Evolutionary conservation across 1,284 basidiomycete species (phyloP).

Genomic region (Tylopilus sp.): DNA sequence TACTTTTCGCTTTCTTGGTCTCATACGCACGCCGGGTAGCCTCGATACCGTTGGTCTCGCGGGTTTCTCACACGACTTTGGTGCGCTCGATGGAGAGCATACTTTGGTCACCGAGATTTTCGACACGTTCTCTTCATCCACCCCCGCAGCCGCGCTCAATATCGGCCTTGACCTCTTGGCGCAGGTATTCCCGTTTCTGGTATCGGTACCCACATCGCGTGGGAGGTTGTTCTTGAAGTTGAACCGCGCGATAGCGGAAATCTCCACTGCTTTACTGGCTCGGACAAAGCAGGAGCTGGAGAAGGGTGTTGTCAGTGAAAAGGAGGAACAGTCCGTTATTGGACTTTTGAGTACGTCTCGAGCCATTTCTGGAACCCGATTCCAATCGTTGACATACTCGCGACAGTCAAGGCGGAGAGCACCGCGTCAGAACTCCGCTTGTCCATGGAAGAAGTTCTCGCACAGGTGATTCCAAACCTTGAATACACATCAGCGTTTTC

Average conservation of each 20-base stretch:
- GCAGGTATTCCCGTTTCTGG: slow-evolving; percentile 41
- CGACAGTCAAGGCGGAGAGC: slow-evolving; percentile 38
- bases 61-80: slow-evolving; percentile 44
- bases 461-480: slow-evolving; percentile 38
- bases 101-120: slow-evolving; percentile 45
- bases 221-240: slow-evolving; percentile 36
- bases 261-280: slow-evolving; percentile 45
- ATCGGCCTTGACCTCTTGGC: slow-evolving; percentile 40
- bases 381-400: background rate
- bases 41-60: slow-evolving; percentile 38
- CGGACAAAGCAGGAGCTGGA: slow-evolving; percentile 41
- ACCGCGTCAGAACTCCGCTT: slow-evolving; percentile 43
- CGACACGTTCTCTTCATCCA: slow-evolving; percentile 28
- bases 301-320: slow-evolving; percentile 27
- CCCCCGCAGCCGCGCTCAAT: slow-evolving; percentile 25
- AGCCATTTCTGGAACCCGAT: fast-evolving
- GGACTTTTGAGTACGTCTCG: slow-evolving; percentile 18
- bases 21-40: slow-evolving; percentile 28
- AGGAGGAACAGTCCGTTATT: slow-evolving; percentile 50
- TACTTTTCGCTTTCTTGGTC: background rate
- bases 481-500: background rate
- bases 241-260: slow-evolving; percentile 40
- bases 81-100: slow-evolving; percentile 38
- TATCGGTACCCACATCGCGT: slow-evolving; percentile 41
- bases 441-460: slow-evolving; percentile 64